phyloP scores from a whole-genome alignment of 2,329 filamentous ascomycete genomes.

The Venturia asperata region DNA sequence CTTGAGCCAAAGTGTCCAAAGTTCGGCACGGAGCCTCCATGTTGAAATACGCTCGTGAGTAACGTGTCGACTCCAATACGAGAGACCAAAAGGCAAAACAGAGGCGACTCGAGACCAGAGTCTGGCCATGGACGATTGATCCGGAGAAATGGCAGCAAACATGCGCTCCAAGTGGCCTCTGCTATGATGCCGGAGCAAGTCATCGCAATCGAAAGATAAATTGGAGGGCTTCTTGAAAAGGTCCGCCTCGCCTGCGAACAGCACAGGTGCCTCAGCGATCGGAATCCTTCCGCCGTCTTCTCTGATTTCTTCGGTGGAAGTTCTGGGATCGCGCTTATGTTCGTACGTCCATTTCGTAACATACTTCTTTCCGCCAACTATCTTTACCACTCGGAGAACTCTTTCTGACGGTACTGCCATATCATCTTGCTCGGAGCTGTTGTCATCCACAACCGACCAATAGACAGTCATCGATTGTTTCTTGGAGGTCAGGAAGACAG shows the following conservation, averaged over 20 bases:
- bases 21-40: slow-evolving; percentile 1
- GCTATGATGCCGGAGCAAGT: slow-evolving; percentile 6
- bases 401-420: slow-evolving; percentile 8
- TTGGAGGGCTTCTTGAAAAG: slow-evolving; percentile 10
- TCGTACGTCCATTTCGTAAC: slow-evolving; percentile 11
- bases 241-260: slow-evolving; percentile 1
- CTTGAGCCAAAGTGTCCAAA: slow-evolving; percentile 15
- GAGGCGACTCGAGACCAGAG: not conserved
- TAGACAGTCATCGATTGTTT: slow-evolving; percentile 7
- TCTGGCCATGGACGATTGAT: not conserved
- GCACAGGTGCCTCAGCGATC: not conserved
- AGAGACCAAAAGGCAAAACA: slow-evolving; percentile 1
- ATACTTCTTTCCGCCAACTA: slow-evolving; percentile 1
- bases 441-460: slow-evolving; percentile 25
- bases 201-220: slow-evolving; percentile 9
- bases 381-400: not conserved
- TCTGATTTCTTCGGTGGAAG: not conserved
- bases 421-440: slow-evolving; percentile 24
- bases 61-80: slow-evolving; percentile 13
- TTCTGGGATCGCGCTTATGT: slow-evolving; percentile 11
- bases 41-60: slow-evolving; percentile 13
- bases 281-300: slow-evolving; percentile 9
- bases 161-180: slow-evolving; percentile 1
- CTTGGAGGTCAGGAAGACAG: not conserved
- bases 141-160: not conserved